Conservation (phyloP, 257 asterid species). For the Forsythia viridissima region DNA sequence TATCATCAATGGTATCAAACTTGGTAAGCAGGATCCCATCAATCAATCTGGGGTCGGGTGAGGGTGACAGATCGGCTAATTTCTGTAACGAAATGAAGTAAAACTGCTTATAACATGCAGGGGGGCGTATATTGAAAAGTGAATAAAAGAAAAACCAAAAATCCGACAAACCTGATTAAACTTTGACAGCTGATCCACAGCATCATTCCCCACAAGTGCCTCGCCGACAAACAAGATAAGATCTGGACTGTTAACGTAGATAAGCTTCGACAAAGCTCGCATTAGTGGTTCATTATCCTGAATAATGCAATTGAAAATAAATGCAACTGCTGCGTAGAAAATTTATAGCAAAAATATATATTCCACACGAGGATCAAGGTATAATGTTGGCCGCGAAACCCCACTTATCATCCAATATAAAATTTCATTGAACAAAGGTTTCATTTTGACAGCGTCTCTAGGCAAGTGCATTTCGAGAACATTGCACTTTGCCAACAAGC, state of each 20-base stretch:
- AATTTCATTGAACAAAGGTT: neutral
- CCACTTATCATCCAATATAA: neutral
- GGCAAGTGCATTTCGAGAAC: neutral
- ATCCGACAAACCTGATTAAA: slow-evolving; percentile 71
- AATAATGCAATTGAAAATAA: neutral
- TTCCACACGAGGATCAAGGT: neutral
- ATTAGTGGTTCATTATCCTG: slow-evolving; percentile 97
- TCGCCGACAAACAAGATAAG: slow-evolving; percentile 91
- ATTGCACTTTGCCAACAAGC: neutral
- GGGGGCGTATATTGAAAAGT: neutral
- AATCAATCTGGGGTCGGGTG: slow-evolving; percentile 79
- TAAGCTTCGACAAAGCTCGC: slow-evolving; percentile 97
- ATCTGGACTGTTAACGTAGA: slow-evolving; percentile 81
- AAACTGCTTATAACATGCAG: neutral
- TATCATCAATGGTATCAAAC: slow-evolving; percentile 94
- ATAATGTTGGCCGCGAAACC: neutral
- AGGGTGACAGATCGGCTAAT: slow-evolving; percentile 88
- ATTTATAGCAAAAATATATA: neutral
- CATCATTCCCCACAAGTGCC: slow-evolving; percentile 98
- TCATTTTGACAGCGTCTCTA: neutral
- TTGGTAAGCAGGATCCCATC: slow-evolving; percentile 95
- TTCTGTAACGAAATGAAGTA: slow-evolving; percentile 50
- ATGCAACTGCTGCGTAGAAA: neutral
- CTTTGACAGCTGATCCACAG: slow-evolving; percentile 88
- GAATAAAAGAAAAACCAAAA: neutral